phyloP scores from a whole-genome alignment of 371 early-diverging fungal genomes.

The Mucor indicus region DNA sequence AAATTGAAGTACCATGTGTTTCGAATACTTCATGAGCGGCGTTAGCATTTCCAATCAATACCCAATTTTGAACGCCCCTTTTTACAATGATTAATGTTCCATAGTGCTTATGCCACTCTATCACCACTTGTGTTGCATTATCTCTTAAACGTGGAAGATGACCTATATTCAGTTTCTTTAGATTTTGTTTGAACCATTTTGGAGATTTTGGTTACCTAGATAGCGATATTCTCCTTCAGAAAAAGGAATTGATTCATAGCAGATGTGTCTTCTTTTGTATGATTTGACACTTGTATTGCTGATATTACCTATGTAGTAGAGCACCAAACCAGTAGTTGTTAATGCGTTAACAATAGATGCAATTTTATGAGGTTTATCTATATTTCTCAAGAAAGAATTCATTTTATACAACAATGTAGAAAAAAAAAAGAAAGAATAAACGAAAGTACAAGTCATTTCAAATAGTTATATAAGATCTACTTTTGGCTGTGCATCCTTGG shows the following conservation, averaged over 20 bases:
- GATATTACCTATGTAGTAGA: background rate
- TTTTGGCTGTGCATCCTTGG: too few species aligned
- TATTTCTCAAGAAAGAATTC: too few species aligned
- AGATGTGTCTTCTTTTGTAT: background rate
- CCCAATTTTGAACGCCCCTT: slow-evolving; percentile 20
- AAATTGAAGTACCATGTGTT: slow-evolving; percentile 4
- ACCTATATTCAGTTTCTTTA: slow-evolving; percentile 1
- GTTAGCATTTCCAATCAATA: slow-evolving; percentile 14
- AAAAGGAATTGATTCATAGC: background rate
- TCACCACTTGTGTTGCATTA: slow-evolving; percentile 3
- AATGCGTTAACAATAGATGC: background rate
- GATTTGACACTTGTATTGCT: background rate
- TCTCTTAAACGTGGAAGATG: slow-evolving; percentile 9
- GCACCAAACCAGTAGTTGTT: background rate
- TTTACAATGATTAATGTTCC: slow-evolving; percentile 16
- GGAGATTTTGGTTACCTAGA: slow-evolving; percentile 9
- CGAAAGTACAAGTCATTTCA: too few species aligned
- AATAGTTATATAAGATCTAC: too few species aligned
- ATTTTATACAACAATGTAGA: too few species aligned
- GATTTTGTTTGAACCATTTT: background rate
- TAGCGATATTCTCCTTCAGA: background rate
- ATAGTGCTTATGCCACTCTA: slow-evolving; percentile 17
- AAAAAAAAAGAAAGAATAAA: too few species aligned
- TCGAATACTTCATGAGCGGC: slow-evolving; percentile 19
- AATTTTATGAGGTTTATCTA: too few species aligned